Base-by-base conservation (phyloP, 495 filamentous ascomycete species). In the Aspergillus funiculosus region DNA sequence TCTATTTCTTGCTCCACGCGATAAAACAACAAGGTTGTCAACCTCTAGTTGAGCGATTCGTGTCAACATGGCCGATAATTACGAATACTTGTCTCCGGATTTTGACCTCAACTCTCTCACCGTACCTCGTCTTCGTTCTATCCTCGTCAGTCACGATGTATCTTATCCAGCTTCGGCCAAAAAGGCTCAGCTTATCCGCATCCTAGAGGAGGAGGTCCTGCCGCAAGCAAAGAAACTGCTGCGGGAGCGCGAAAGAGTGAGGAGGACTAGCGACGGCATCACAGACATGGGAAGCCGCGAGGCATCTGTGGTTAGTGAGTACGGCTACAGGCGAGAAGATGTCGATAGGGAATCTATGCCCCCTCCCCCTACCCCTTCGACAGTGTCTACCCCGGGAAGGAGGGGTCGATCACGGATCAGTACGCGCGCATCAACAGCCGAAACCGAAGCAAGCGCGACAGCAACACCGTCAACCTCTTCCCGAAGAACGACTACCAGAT, bases 71-170 rank as follows among this genome's bases (percentile, higher is more conserved):
- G 67, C 67, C 17, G 87, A 89, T 54, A 80, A 76, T 46, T 62
- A 82, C 38, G 84, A 90, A 43, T 98, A 96, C 60, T 78, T 97
- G 26, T 77, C 86, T 44, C 68, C 83, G 14, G 85, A 77, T 51
- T 96, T 95, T 63, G 89, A 97, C 58, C 83, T 94, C 19, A 69
- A 71, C 48, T 80, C 78, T 40, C 75, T 96, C 43, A 97, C 87
- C 4, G 79, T 95, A 20, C 87, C 91, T 29, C 81, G 82, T 26
- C 76, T 98, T 43, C 86, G 92, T 34, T 86, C 84, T 15, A 91
- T 96, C 49, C 81, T 98, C 22, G 82, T 97, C 51, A 82, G 79
- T 43, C 83, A 98, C 66, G 83, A 87, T 60, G 71, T 96, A 46
- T 56, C 80, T 9, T 97, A 95, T 64, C 82, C 89, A 1, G 79